Conservation (phyloP, 371 early-diverging fungal species). For the Batkoa obscura region DNA sequence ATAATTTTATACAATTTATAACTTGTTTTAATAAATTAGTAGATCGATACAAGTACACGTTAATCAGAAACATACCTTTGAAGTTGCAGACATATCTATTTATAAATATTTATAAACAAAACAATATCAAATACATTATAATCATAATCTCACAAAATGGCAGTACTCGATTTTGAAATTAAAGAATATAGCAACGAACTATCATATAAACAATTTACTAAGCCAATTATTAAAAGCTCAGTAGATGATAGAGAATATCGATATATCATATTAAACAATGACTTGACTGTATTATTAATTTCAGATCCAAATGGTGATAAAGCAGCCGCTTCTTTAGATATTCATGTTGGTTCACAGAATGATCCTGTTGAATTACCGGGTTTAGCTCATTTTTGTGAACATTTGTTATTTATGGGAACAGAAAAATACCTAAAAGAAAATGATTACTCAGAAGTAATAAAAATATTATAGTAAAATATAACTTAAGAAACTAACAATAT, state of each 20-base stretch:
- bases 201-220: constrained; percentile 11
- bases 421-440: constrained; percentile 83
- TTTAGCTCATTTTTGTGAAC: constrained; percentile 97
- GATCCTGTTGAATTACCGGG: constrained; percentile 76
- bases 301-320: constrained; percentile 70
- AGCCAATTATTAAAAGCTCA: constrained; percentile 29
- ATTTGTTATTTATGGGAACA: constrained; percentile 71
- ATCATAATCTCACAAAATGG: too few relatives aligned
- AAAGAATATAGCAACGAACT: not conserved
- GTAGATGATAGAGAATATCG: constrained; percentile 67
- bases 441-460: constrained; percentile 47
- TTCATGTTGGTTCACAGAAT: constrained; percentile 76
- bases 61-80: too few relatives aligned
- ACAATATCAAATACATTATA: too few relatives aligned
- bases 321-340: constrained; percentile 77
- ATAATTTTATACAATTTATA: too few relatives aligned
- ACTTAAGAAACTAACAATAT: constrained; percentile 11
- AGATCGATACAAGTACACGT: too few relatives aligned
- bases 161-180: too few relatives aligned
- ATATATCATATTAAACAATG: constrained; percentile 60
- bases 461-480: not conserved
- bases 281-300: constrained; percentile 59
- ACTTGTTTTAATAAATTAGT: too few relatives aligned
- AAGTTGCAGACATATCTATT: too few relatives aligned
- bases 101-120: too few relatives aligned